Evolutionary conservation across 1,284 basidiomycete species (phyloP).

Genomic region (Microbotryum scabiosae): DNA sequence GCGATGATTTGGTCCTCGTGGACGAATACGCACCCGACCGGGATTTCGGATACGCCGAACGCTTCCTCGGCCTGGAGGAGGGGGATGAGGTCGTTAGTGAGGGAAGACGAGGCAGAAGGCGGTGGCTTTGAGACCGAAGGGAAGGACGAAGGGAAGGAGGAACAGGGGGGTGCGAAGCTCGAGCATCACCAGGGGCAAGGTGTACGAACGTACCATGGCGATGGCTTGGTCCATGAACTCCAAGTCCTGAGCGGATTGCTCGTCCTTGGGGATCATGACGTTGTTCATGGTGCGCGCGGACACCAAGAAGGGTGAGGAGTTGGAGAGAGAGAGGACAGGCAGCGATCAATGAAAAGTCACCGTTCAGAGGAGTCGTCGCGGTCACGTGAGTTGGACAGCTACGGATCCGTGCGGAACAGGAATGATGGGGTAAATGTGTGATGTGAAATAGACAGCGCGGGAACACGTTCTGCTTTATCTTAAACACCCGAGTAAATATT

Average conservation of each 20-base stretch:
- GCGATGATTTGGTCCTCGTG: slow-evolving; percentile 67
- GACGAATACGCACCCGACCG: slow-evolving; percentile 95
- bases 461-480: too few relatives aligned
- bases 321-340: neutral
- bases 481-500: too few relatives aligned
- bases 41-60: slow-evolving; percentile 74
- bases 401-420: too few relatives aligned
- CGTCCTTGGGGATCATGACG: slow-evolving; percentile 28
- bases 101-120: neutral
- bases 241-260: slow-evolving; percentile 32
- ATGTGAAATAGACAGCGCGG: too few relatives aligned
- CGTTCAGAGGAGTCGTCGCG: too few relatives aligned
- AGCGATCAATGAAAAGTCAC: too few relatives aligned
- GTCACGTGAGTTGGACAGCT: too few relatives aligned
- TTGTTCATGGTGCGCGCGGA: slow-evolving; percentile 22
- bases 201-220: slow-evolving; percentile 28
- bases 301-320: neutral
- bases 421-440: too few relatives aligned
- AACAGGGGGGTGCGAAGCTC: neutral
- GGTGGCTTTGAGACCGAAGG: neutral
- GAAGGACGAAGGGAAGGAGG: too few relatives aligned
- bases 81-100: neutral
- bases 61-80: slow-evolving; percentile 56
- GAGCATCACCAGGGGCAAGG: neutral
- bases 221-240: slow-evolving; percentile 36